phyloP scores from a whole-genome alignment of 1,139 yeast genomes.

The Diutina ranongensis region DNA sequence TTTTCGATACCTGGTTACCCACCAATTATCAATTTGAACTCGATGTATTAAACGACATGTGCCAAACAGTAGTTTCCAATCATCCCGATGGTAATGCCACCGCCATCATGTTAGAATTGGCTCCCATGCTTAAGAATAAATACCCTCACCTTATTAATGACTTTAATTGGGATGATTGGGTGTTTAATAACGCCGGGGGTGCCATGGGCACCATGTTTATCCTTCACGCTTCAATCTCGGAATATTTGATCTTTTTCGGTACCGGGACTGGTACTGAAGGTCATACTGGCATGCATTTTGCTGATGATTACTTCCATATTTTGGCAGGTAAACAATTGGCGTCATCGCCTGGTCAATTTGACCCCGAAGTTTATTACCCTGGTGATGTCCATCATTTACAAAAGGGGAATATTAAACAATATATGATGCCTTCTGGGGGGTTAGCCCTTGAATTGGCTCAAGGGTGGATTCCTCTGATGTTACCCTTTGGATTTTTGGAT shows the following conservation, averaged over 20 bases:
- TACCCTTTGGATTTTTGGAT: constrained; percentile 89
- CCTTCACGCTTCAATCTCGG: constrained; percentile 90
- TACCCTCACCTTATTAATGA: constrained; percentile 46
- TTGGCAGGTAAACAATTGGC: constrained; percentile 71
- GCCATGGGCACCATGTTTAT: constrained; percentile 98
- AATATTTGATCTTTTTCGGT: constrained; percentile 54
- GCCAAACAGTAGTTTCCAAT: constrained; percentile 38
- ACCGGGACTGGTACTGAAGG: constrained; percentile 79
- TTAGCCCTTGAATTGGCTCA: constrained; percentile 94
- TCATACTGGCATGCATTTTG: constrained; percentile 89
- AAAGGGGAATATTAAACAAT: constrained; percentile 72
- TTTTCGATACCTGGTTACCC: constrained; percentile 47
- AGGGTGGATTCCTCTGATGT: constrained; percentile 98
- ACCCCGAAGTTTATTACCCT: constrained; percentile 59
- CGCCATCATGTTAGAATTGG: constrained; percentile 48
- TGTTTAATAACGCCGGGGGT: constrained; percentile 95
- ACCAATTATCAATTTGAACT: constrained; percentile 47
- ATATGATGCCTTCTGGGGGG: constrained; percentile 68
- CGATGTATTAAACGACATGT: constrained; percentile 33
- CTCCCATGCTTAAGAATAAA: constrained; percentile 43
- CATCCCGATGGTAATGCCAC: constrained; percentile 53
- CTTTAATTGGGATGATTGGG: constrained; percentile 73
- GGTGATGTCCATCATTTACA: constrained; percentile 74
- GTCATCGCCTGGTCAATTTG: constrained; percentile 48
- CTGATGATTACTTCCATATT: constrained; percentile 93